Evolutionary conservation across 2,329 filamentous ascomycete genomes (phyloP), one percentile per base, ranked within the genome.

Genomic region (Aspergillus sp.): DNA sequence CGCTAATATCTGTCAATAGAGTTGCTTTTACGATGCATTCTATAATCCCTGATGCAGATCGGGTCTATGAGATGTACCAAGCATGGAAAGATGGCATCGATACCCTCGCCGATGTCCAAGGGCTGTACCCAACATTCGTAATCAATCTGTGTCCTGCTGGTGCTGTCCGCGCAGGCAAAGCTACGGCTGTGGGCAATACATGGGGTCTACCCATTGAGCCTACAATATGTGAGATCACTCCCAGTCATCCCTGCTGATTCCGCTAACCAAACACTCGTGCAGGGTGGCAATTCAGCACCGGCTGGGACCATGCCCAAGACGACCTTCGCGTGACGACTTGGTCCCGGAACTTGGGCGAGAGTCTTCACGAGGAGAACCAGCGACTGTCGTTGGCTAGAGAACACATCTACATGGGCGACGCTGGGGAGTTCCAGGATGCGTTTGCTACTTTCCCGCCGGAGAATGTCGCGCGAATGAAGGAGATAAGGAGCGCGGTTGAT

Each of bases 251-350:
- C 17, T 24, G 15, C 24, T 15, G 39, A 41, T n/a, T 24, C 37
- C 15, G 21, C n/a, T 21, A n/a, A 49, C 17, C 31, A 8, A n/a
- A 3, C 21, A 39, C 19, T 39, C 14, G 3, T 14, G 12, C 23
- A 77, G 75, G 69, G 40, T 77, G 71, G 72, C 75, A 78, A 65
- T 59, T 76, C 19, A 68, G 70, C 17, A 77, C 74, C 0, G 69
- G 68, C 0, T 79, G 75, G 75, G 69, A 56, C 12, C 62, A 70
- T 9, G 68, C 66, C 0, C 62, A 68, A 6, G 74, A 78, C 52
- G 75, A 77, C 46, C 57, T 73, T 5, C 68, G 74, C 0, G 64
- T 79, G 19, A 66, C 70, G 2, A 62, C 64, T 15, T 78, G 74
- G 71, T 59, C 68, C 0, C 68, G 64, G 9, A 57, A 62, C 19